These are phyloP conservation scores for Ramaria sp. DNA, from an alignment of 768 basidiomycete species.

Conservation along the genomic window DNA sequence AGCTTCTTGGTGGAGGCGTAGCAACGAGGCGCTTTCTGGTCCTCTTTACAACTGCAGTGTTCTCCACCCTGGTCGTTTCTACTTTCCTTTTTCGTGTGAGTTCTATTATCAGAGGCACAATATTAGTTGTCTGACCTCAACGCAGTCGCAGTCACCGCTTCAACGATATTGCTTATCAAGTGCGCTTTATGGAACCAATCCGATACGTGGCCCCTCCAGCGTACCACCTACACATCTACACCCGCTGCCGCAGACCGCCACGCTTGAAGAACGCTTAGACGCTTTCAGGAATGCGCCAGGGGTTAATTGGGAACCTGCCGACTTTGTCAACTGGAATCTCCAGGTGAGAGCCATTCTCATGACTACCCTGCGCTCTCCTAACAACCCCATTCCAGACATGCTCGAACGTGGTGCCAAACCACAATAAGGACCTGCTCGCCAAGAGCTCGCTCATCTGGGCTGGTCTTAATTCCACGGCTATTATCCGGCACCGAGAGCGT, in stretches of 20 bases:
- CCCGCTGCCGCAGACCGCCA: constrained; percentile 22
- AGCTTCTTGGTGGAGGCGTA: neutral
- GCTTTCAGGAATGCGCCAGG: too few relatives aligned
- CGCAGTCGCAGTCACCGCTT: neutral
- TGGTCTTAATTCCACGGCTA: too few relatives aligned
- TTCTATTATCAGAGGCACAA: neutral
- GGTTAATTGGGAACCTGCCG: too few relatives aligned
- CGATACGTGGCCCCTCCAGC: neutral
- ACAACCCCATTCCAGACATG: constrained; percentile 9
- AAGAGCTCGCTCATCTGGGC: constrained; percentile 8
- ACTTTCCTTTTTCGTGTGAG: neutral
- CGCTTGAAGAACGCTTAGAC: constrained; percentile 22
- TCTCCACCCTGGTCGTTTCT: neutral
- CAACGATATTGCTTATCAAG: too few relatives aligned
- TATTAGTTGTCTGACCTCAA: too few relatives aligned
- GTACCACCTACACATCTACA: constrained; percentile 9
- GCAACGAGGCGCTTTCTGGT: neutral
- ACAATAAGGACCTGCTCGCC: constrained; percentile 16
- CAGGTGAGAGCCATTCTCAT: constrained; percentile 18
- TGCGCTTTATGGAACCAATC: too few relatives aligned
- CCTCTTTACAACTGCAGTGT: neutral
- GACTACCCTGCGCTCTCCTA: too few relatives aligned
- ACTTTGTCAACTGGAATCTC: constrained; percentile 22
- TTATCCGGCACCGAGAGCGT: too few relatives aligned
- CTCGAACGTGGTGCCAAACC: constrained; percentile 17